Percentiles rank a stretch among this genome's conserved stretches.
Evolutionary conservation across 78 protist species (phyloP).

Genomic region (Carpediemonas membranifera): DNA sequence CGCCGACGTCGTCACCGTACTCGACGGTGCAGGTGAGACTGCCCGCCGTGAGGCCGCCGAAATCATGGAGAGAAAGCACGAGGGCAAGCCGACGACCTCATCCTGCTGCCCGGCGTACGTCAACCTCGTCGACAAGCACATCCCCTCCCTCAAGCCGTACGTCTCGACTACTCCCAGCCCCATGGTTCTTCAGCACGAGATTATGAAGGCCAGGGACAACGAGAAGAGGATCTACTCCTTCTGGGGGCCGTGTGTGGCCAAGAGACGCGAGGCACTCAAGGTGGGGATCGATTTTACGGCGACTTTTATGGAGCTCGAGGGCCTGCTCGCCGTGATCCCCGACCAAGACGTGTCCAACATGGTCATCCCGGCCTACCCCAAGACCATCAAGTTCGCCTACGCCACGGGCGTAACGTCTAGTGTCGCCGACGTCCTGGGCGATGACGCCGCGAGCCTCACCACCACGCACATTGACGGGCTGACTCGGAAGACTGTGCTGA

Average conservation of each 20-base stretch:
- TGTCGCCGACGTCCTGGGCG: too few relatives aligned
- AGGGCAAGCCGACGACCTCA: not conserved
- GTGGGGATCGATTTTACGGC: too few relatives aligned
- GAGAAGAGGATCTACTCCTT: not conserved
- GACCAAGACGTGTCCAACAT: too few relatives aligned
- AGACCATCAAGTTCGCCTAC: too few relatives aligned
- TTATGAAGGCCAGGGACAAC: not conserved
- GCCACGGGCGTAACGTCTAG: too few relatives aligned
- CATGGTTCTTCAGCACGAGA: not conserved
- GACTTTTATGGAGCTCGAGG: too few relatives aligned
- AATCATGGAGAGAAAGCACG: not conserved
- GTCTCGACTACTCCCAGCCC: not conserved
- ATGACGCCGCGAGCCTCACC: too few relatives aligned
- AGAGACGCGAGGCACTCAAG: constrained; percentile 3
- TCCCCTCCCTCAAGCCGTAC: too few relatives aligned
- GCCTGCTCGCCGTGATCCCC: too few relatives aligned
- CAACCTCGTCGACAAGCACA: constrained; percentile 2
- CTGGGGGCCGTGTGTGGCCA: constrained; percentile 4
- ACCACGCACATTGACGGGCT: too few relatives aligned
- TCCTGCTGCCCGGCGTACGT: constrained; percentile 18
- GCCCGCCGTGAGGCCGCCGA: not conserved
- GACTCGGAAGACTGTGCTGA: too few relatives aligned
- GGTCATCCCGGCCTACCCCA: too few relatives aligned
- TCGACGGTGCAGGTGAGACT: not conserved
- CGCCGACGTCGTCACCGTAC: not conserved